phyloP scores from a whole-genome alignment of 257 asterid genomes.

The Solanum rostratum region DNA sequence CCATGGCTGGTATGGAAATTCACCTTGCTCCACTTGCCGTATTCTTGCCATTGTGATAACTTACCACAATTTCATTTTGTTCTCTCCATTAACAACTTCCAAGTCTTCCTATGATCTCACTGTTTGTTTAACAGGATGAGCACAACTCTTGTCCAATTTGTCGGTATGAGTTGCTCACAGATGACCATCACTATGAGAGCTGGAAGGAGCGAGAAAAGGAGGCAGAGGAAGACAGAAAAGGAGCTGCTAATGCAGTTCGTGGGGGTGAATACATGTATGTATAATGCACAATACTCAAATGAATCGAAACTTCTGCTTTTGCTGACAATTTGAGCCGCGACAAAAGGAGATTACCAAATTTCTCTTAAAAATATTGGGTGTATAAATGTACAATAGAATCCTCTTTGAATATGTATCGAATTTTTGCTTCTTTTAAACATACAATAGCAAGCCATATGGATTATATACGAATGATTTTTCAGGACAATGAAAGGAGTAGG shows the following conservation, averaged over 20 bases:
- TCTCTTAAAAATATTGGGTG: neutral
- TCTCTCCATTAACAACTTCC: neutral
- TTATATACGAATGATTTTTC: neutral
- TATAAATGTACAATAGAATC: neutral
- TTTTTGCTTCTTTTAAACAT: neutral
- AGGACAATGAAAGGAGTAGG: neutral
- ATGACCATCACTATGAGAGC: slow-evolving; percentile 79
- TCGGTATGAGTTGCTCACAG: slow-evolving; percentile 86
- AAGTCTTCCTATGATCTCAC: neutral
- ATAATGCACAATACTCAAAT: slow-evolving; percentile 10
- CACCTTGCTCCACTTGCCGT: neutral
- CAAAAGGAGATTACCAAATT: neutral
- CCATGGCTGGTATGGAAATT: slow-evolving; percentile 83
- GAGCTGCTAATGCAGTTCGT: slow-evolving; percentile 93
- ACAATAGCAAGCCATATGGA: neutral
- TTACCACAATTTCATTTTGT: neutral
- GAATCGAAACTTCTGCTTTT: neutral
- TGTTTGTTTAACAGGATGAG: slow-evolving; percentile 41
- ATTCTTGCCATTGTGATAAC: neutral
- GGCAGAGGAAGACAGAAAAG: slow-evolving; percentile 94
- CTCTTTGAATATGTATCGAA: neutral
- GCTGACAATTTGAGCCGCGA: neutral
- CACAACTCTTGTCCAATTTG: slow-evolving; percentile 97
- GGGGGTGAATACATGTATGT: slow-evolving; percentile 97
- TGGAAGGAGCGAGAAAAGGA: slow-evolving; percentile 94